Evolutionary conservation across 2,329 filamentous ascomycete genomes (phyloP).

Genomic region (Colletotrichum sp.): DNA sequence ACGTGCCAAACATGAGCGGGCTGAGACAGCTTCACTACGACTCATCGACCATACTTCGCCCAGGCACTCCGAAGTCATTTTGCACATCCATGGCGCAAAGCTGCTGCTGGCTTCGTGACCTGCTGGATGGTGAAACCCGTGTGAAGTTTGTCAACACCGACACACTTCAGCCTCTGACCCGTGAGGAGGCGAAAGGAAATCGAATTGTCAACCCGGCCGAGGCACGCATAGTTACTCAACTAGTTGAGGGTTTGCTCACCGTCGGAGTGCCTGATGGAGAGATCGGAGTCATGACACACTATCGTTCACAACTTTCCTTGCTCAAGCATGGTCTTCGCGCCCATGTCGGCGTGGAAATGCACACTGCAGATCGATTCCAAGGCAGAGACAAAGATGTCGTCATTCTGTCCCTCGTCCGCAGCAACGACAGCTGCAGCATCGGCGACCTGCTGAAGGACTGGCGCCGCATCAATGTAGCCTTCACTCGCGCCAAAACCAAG

Average conservation of each 20-base stretch:
- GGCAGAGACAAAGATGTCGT: constrained; percentile 95
- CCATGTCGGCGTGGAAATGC: constrained; percentile 78
- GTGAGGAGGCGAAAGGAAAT: constrained; percentile 79
- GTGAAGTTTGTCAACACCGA: constrained; percentile 94
- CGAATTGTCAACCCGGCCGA: constrained; percentile 91
- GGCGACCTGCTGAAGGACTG: constrained; percentile 91
- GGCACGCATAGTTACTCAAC: constrained; percentile 75
- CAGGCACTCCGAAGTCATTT: constrained; percentile 48
- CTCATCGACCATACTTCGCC: constrained; percentile 45
- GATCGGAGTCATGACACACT: constrained; percentile 96
- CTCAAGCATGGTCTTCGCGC: constrained; percentile 74
- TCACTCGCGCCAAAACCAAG: constrained; percentile 92
- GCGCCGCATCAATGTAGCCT: constrained; percentile 92
- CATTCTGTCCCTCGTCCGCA: constrained; percentile 84
- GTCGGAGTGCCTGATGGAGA: constrained; percentile 75
- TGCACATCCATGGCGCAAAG: constrained; percentile 56
- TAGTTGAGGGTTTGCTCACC: constrained; percentile 79
- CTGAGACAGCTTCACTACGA: constrained; percentile 66
- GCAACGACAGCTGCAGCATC: constrained; percentile 81
- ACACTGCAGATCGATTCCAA: constrained; percentile 96
- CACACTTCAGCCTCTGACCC: constrained; percentile 62
- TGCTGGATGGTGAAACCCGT: constrained; percentile 72
- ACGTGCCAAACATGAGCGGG: constrained; percentile 68
- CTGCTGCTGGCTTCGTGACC: constrained; percentile 77
- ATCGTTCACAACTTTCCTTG: constrained; percentile 87